Evolutionary conservation across 2,329 filamentous ascomycete genomes (phyloP).

Genomic region (Aspergillus carbonarius): DNA sequence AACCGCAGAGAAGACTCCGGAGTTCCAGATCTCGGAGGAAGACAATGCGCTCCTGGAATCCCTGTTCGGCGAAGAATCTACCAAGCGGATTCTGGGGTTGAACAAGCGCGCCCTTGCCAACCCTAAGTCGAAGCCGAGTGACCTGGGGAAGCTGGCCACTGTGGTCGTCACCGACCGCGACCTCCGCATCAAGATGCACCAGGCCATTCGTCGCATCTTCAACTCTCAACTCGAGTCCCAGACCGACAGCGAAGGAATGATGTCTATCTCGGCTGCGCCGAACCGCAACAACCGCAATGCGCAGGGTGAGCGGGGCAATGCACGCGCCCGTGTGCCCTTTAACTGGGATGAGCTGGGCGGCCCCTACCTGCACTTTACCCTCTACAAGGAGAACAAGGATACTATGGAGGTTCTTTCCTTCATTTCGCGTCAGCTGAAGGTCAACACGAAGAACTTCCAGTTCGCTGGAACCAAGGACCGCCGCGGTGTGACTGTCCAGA

Average conservation of each 20-base stretch:
- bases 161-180: constrained; percentile 60
- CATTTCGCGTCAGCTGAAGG: constrained; percentile 70
- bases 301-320: constrained; percentile 31
- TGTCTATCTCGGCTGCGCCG: constrained; percentile 55
- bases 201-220: constrained; percentile 74
- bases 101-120: constrained; percentile 54
- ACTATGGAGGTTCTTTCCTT: constrained; percentile 87
- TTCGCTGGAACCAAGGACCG: constrained; percentile 93
- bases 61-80: constrained; percentile 54
- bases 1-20: constrained; percentile 17
- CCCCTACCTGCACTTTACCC: constrained; percentile 82
- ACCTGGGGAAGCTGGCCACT: constrained; percentile 55
- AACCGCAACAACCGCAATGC: constrained; percentile 35
- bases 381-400: constrained; percentile 97
- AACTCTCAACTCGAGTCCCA: constrained; percentile 72
- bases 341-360: constrained; percentile 69
- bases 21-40: constrained; percentile 42
- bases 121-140: constrained; percentile 56
- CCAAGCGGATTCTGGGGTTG: constrained; percentile 54
- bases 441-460: constrained; percentile 66
- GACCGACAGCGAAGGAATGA: constrained; percentile 69
- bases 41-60: constrained; percentile 46
- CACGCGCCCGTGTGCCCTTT: constrained; percentile 44
- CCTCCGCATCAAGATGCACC: constrained; percentile 62
- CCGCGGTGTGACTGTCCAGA: constrained; percentile 80